These are phyloP conservation scores for Chalciporus piperatus DNA, from an alignment of 768 basidiomycete species.

Conservation along the genomic window DNA sequence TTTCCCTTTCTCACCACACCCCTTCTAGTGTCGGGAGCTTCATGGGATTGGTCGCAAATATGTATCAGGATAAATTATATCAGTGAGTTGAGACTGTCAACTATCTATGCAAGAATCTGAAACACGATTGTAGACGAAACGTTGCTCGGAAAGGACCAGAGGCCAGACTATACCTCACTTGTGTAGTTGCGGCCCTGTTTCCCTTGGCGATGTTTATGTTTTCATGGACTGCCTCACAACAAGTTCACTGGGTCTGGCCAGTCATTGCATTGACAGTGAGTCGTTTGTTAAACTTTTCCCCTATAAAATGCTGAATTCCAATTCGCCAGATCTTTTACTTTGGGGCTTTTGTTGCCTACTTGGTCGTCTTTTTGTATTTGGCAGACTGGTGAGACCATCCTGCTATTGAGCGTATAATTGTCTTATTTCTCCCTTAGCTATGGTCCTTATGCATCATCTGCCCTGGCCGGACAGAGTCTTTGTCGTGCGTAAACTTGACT, in stretches of 20 bases:
- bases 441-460: constrained; percentile 61
- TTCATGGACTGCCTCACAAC: constrained; percentile 58
- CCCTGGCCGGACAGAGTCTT: constrained; percentile 62
- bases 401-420: not conserved
- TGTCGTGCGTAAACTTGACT: constrained; percentile 37
- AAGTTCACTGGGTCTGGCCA: constrained; percentile 56
- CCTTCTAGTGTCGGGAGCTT: constrained; percentile 47
- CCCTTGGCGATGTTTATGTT: constrained; percentile 66
- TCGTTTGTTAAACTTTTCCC: not conserved
- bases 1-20: not conserved
- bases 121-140: constrained; percentile 24
- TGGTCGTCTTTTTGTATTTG: constrained; percentile 54
- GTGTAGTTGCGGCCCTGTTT: constrained; percentile 49
- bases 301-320: not conserved
- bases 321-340: constrained; percentile 43
- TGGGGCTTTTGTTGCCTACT: constrained; percentile 51
- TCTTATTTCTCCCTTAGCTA: constrained; percentile 33
- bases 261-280: constrained; percentile 16
- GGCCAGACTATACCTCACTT: constrained; percentile 57
- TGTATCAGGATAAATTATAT: constrained; percentile 48
- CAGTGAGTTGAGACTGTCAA: constrained; percentile 29
- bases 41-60: constrained; percentile 42
- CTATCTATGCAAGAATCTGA: constrained; percentile 9
- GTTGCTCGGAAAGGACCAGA: constrained; percentile 41
- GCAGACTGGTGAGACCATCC: constrained; percentile 51